phyloP scores from a whole-genome alignment of 768 basidiomycete species.

The Podaxis rugospora region DNA sequence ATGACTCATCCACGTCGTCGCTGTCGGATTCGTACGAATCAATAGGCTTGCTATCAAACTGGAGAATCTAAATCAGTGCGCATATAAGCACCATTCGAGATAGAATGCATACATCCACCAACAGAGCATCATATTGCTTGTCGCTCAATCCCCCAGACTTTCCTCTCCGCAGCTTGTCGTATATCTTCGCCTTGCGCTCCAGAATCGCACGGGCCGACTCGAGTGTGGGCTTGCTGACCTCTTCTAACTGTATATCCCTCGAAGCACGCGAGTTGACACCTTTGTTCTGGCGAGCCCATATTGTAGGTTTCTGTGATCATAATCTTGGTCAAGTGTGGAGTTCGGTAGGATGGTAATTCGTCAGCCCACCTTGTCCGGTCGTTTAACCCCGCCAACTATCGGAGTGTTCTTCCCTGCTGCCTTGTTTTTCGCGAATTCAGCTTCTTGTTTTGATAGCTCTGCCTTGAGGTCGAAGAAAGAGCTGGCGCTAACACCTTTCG shows the following conservation, averaged over 20 bases:
- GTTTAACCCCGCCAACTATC: constrained; percentile 58
- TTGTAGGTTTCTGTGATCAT: constrained; percentile 58
- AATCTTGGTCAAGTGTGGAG: not conserved
- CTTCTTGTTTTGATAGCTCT: constrained; percentile 60
- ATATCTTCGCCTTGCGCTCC: constrained; percentile 76
- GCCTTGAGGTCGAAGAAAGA: constrained; percentile 85
- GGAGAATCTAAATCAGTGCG: not conserved
- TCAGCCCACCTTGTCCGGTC: constrained; percentile 62
- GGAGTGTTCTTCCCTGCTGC: constrained; percentile 49
- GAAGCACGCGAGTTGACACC: constrained; percentile 61
- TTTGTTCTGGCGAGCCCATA: constrained; percentile 75
- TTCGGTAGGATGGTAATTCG: not conserved
- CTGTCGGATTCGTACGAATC: constrained; percentile 61
- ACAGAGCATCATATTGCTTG: constrained; percentile 62
- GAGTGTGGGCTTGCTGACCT: constrained; percentile 60
- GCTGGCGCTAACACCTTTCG: constrained; percentile 63
- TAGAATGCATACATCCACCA: constrained; percentile 68
- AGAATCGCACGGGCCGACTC: constrained; percentile 69
- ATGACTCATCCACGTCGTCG: constrained; percentile 77
- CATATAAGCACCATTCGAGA: not conserved
- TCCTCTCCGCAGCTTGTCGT: constrained; percentile 74
- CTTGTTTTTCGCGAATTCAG: constrained; percentile 54
- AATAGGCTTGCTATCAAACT: constrained; percentile 66
- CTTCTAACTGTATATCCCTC: constrained; percentile 70
- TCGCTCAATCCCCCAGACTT: constrained; percentile 76